phyloP scores from a whole-genome alignment of 129 eudicot genomes.

The Escallonia rubra region DNA sequence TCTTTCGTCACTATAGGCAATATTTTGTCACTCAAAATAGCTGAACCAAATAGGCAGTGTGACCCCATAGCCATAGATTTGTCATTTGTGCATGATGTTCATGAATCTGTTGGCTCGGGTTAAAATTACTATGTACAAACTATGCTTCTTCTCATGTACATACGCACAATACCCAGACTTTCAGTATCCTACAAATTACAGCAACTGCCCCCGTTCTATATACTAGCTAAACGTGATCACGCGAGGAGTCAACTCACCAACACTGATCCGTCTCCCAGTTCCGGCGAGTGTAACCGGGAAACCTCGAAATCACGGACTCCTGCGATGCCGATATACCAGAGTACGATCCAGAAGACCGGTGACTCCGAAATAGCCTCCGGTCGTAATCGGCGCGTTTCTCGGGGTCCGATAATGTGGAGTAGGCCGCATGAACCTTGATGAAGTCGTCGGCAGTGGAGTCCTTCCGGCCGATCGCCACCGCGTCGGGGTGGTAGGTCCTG shows the following conservation, averaged over 20 bases:
- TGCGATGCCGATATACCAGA: slow-evolving; percentile 11
- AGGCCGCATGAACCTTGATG: slow-evolving; percentile 46
- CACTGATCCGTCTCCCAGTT: slow-evolving; percentile 72
- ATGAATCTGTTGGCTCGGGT: too few species aligned
- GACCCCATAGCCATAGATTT: too few species aligned
- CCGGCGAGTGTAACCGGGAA: slow-evolving; percentile 34
- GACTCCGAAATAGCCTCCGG: slow-evolving; percentile 28
- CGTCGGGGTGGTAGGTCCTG: slow-evolving; percentile 32
- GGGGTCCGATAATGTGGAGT: slow-evolving; percentile 56
- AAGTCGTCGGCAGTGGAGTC: slow-evolving; percentile 41
- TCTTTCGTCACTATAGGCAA: too few species aligned
- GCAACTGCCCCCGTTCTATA: too few species aligned
- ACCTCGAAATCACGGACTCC: slow-evolving; percentile 14
- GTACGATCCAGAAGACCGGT: slow-evolving; percentile 15
- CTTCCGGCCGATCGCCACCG: slow-evolving; percentile 10
- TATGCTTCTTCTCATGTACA: too few species aligned
- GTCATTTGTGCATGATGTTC: too few species aligned
- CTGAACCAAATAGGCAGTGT: too few species aligned
- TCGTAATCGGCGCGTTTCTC: slow-evolving; percentile 60
- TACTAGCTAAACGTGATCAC: too few species aligned
- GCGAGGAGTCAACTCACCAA: slow-evolving; percentile 20
- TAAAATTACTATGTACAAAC: too few species aligned
- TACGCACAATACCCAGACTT: too few species aligned
- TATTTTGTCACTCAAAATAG: too few species aligned
- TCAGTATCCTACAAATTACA: too few species aligned